Evolutionary conservation across 148 eudicot species (phyloP).

Genomic region (Camellia lanceoleosa): DNA sequence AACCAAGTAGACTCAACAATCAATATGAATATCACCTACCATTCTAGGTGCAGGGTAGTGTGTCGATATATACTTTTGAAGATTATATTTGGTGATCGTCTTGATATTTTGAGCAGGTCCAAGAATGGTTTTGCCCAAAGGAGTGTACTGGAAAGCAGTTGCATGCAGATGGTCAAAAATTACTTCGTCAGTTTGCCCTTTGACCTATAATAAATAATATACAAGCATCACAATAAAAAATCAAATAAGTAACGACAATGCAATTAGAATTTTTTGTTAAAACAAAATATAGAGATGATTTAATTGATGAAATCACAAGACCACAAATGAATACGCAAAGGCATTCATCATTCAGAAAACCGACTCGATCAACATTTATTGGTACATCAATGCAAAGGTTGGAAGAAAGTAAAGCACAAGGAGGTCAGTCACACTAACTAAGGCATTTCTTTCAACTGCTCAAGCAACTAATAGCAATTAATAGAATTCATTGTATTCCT

Average conservation of each 20-base stretch:
- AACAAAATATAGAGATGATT: slow-evolving; percentile 1
- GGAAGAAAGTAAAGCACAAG: slow-evolving; percentile 1
- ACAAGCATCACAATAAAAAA: not conserved
- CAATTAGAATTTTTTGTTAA: not conserved
- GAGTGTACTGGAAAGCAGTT: slow-evolving; percentile 89
- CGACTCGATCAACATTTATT: not conserved
- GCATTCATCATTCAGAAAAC: not conserved
- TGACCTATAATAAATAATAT: slow-evolving; percentile 44
- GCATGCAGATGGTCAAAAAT: slow-evolving; percentile 91
- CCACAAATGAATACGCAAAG: not conserved
- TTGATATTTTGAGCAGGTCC: slow-evolving; percentile 83
- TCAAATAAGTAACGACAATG: not conserved
- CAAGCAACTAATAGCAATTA: not conserved
- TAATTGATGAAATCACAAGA: not conserved
- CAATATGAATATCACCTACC: slow-evolving; percentile 35
- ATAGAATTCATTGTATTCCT: not conserved
- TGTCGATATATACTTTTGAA: slow-evolving; percentile 68
- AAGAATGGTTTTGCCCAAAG: slow-evolving; percentile 88
- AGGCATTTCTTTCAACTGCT: not conserved
- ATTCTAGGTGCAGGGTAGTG: slow-evolving; percentile 89
- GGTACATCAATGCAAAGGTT: not conserved
- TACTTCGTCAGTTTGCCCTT: slow-evolving; percentile 88
- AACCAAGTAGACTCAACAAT: not conserved
- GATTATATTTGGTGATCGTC: slow-evolving; percentile 62
- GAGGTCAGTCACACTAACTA: not conserved